phyloP scores from a whole-genome alignment of 257 asterid species.

The Forsythia suspensa region DNA sequence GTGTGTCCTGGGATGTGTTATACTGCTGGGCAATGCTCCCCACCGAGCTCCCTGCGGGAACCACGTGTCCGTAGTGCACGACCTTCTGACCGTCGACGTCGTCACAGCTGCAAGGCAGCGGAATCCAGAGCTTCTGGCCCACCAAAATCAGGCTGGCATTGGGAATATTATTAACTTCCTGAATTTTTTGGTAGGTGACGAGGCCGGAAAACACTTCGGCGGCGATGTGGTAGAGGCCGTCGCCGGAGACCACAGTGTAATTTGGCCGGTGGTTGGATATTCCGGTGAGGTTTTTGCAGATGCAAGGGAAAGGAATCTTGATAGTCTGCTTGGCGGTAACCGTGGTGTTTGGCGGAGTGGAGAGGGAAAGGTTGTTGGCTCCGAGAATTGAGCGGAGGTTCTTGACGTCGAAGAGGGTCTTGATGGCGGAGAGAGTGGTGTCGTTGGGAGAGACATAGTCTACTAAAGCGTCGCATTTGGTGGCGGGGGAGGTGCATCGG shows the following conservation, averaged over 20 bases:
- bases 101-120: conserved; percentile 93
- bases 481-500: conserved; percentile 40
- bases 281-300: conserved; percentile 64
- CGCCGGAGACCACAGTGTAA: conserved; percentile 57
- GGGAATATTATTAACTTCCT: conserved; percentile 45
- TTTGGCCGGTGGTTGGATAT: conserved; percentile 49
- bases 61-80: conserved; percentile 78
- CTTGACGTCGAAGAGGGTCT: conserved; percentile 47
- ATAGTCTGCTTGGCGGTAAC: conserved; percentile 37
- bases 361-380: conserved; percentile 58
- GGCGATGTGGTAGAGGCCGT: conserved; percentile 65
- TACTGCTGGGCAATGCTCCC: conserved; percentile 60
- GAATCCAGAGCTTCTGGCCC: conserved; percentile 65
- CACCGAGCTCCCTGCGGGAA: conserved; percentile 46
- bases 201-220: conserved; percentile 55
- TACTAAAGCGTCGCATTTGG: conserved; percentile 52
- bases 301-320: conserved; percentile 68
- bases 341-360: conserved; percentile 30
- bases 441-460: conserved; percentile 65
- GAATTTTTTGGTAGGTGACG: conserved; percentile 45
- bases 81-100: conserved; percentile 53
- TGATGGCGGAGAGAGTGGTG: conserved; percentile 56
- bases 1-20: conserved; percentile 43
- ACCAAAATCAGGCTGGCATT: conserved; percentile 29
- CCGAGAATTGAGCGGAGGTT: conserved; percentile 63